These are phyloP conservation scores for Psidium guajava DNA, from an alignment of 345 rosid genomes.

Conservation along the genomic window DNA sequence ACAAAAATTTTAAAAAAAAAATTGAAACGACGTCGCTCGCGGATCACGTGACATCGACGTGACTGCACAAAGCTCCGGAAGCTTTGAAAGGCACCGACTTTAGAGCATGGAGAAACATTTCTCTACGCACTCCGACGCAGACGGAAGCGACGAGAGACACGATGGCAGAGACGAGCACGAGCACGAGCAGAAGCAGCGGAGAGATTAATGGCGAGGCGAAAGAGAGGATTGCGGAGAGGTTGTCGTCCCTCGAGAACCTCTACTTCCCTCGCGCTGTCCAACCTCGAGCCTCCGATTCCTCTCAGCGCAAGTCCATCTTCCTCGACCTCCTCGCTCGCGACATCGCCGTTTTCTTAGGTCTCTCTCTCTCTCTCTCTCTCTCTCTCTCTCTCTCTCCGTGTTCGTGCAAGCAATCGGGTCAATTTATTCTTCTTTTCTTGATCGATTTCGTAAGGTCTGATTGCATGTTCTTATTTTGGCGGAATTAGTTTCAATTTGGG, in stretches of 20 bases:
- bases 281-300: conserved; percentile 31
- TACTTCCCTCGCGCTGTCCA: conserved; percentile 82
- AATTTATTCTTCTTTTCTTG: not conserved
- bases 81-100: not conserved
- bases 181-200: conserved; percentile 8
- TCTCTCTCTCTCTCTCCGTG: no score
- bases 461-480: not conserved
- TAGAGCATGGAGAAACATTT: not conserved
- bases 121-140: not conserved
- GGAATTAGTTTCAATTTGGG: not conserved
- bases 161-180: not conserved
- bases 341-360: conserved; percentile 81
- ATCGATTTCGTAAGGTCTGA: not conserved
- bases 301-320: conserved; percentile 72
- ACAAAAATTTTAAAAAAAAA: not conserved
- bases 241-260: conserved; percentile 55
- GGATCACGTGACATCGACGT: not conserved
- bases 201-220: conserved; percentile 24
- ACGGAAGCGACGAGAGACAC: not conserved
- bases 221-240: conserved; percentile 56
- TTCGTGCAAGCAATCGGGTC: not conserved
- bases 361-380: no score
- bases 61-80: not conserved
- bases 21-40: not conserved
- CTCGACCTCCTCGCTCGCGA: conserved; percentile 83